Evolutionary conservation across 2,329 filamentous ascomycete species (phyloP).

Genomic region (Apiospora malaysiana): DNA sequence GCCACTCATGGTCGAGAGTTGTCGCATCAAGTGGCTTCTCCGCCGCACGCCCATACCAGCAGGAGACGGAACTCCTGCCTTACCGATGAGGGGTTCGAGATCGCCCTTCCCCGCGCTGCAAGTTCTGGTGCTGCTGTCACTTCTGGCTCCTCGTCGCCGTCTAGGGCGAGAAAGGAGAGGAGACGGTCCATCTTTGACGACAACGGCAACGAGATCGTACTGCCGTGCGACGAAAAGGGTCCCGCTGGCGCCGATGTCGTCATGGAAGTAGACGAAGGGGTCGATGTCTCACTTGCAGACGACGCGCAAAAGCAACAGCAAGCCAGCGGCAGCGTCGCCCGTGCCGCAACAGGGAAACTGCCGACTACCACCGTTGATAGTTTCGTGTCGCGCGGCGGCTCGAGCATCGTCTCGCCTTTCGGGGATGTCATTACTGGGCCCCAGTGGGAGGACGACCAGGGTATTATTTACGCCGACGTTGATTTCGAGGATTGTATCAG

Average conservation of each 20-base stretch:
- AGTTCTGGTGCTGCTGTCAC: slow-evolving; percentile 24
- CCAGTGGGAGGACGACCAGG: slow-evolving; percentile 79
- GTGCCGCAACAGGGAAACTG: neutral
- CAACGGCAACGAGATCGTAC: slow-evolving; percentile 61
- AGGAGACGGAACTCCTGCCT: slow-evolving; percentile 48
- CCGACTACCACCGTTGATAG: slow-evolving; percentile 21
- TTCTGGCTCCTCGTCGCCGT: slow-evolving; percentile 6
- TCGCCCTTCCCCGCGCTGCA: slow-evolving; percentile 44
- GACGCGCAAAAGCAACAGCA: slow-evolving; percentile 17
- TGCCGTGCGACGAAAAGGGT: slow-evolving; percentile 32
- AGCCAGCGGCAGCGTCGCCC: slow-evolving; percentile 1
- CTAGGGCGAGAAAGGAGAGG: slow-evolving; percentile 34
- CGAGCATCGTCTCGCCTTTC: slow-evolving; percentile 78
- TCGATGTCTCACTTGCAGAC: slow-evolving; percentile 12
- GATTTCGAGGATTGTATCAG: slow-evolving; percentile 89
- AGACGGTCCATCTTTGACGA: slow-evolving; percentile 55
- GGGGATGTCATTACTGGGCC: slow-evolving; percentile 83
- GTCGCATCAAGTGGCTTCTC: neutral
- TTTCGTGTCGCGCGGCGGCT: slow-evolving; percentile 77
- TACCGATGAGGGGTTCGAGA: slow-evolving; percentile 54
- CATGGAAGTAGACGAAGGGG: slow-evolving; percentile 33
- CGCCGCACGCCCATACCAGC: neutral
- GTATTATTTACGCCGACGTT: slow-evolving; percentile 73
- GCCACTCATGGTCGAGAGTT: neutral
- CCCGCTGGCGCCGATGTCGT: slow-evolving; percentile 26